Base-by-base conservation (phyloP, 2,329 filamentous ascomycete species). In the Xylaria arbuscula region DNA sequence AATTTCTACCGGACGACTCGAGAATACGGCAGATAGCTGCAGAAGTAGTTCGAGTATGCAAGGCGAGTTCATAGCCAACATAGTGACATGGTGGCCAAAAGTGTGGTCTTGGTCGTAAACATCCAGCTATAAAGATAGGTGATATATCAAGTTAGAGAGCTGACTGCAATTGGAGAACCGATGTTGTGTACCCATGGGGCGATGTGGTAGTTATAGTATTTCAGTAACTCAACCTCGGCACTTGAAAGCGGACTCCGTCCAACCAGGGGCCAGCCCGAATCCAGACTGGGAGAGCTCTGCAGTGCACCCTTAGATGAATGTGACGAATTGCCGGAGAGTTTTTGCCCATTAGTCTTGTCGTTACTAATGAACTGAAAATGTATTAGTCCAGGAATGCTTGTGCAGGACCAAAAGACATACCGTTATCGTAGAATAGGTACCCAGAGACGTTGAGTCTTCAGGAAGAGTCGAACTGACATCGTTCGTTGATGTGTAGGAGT, bases 201-300 rank as follows among this genome's bases (percentile, higher is more conserved):
- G 28, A 72, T 40, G 51, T 54, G 65, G 47, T 69, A 58, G 32
- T 32, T 64, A 24, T 70, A 73, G 34, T 68, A 68, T 58, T 69
- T 72, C 36, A 73, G 45, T 36, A 73, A 51, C 6, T 60, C 70
- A 45, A 67, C 34, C 34, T 73, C 71, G 38, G 48, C 57, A 60
- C 17, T 54, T 45, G 66, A 70, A 45, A 69, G 66, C 7, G 62
- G 47, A 34, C 66, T 66, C 32, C 6, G 34, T 10, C 65, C 65
- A 19, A 65, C 32, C 9, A 64, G 60, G 11, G 64, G 68, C 60
- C 56, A 64, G 9, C 28, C 24, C 22, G 22, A 19, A 8, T 2
- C 36, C 28, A 24, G 7, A 61, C 28, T 17, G 10, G 36, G 9
- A 19, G 19, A 9, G 11, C 15, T 38, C 15, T 48, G 45, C 8